These are phyloP conservation scores for Blastobotrys americana DNA, from an alignment of 805 yeast species.

Conservation along the genomic window DNA sequence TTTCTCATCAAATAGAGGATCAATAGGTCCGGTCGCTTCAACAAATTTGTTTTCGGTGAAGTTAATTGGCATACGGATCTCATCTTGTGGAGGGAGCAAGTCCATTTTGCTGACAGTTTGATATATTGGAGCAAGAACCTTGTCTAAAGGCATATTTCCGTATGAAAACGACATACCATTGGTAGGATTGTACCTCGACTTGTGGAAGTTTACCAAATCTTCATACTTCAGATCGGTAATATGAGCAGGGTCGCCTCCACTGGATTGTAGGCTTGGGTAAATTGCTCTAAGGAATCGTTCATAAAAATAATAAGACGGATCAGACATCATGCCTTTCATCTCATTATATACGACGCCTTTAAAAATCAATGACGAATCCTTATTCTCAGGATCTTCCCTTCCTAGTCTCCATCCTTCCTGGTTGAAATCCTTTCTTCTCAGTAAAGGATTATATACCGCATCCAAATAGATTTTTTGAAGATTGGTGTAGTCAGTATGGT, in stretches of 20 bases:
- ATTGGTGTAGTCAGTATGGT: conserved; percentile 69
- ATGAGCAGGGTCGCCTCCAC: conserved; percentile 87
- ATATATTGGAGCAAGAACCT: conserved; percentile 52
- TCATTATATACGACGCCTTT: conserved; percentile 98
- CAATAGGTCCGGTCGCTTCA: conserved; percentile 64
- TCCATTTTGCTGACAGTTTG: conserved; percentile 36
- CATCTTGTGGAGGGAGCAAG: conserved; percentile 15
- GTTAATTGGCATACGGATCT: conserved; percentile 39
- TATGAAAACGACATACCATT: conserved; percentile 83
- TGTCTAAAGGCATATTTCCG: conserved; percentile 63
- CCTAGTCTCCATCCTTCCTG: conserved; percentile 99
- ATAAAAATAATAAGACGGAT: conserved; percentile 78
- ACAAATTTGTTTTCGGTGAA: conserved; percentile 34
- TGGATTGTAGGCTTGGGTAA: conserved; percentile 77
- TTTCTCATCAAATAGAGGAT: conserved; percentile 59
- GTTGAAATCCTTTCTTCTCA: conserved; percentile 70
- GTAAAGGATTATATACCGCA: conserved; percentile 74
- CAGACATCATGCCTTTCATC: conserved; percentile 96
- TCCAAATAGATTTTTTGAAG: conserved; percentile 83
- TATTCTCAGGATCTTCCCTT: conserved; percentile 53
- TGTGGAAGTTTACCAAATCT: conserved; percentile 73
- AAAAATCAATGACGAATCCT: conserved; percentile 54
- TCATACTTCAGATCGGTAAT: conserved; percentile 71
- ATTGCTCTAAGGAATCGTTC: conserved; percentile 74
- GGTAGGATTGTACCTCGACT: conserved; percentile 76